These are phyloP conservation scores for Xylariaceae sp. DNA, from an alignment of 2,329 filamentous ascomycete genomes.

Conservation along the genomic window DNA sequence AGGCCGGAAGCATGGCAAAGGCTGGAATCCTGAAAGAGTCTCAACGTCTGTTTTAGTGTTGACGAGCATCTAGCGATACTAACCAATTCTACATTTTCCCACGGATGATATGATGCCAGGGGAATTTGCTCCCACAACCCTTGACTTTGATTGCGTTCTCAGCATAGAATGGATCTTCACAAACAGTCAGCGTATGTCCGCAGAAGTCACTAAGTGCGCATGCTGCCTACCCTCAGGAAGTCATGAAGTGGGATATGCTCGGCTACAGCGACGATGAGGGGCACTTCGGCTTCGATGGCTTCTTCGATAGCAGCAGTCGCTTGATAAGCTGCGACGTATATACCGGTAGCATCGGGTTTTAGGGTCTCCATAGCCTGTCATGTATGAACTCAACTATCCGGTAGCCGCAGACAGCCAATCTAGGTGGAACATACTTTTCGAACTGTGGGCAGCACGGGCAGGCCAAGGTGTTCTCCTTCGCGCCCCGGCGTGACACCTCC, in stretches of 20 bases:
- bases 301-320: slow-evolving; percentile 72
- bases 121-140: slow-evolving; percentile 68
- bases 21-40: slow-evolving; percentile 55
- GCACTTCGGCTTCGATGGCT: slow-evolving; percentile 72
- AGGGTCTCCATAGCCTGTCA: slow-evolving; percentile 61
- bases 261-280: slow-evolving; percentile 70
- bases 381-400: not conserved
- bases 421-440: slow-evolving; percentile 49
- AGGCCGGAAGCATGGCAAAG: slow-evolving; percentile 28
- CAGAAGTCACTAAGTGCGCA: slow-evolving; percentile 2
- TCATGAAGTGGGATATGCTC: slow-evolving; percentile 74
- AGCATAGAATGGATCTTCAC: slow-evolving; percentile 63
- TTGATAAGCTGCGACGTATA: slow-evolving; percentile 74
- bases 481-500: slow-evolving; percentile 72
- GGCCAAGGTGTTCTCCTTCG: slow-evolving; percentile 65
- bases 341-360: slow-evolving; percentile 72
- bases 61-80: too few species aligned
- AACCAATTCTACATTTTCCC: slow-evolving; percentile 49
- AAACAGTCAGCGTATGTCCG: slow-evolving; percentile 2
- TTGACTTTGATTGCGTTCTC: slow-evolving; percentile 62
- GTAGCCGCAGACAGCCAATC: not conserved
- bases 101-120: slow-evolving; percentile 71
- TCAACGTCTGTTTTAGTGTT: not conserved
- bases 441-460: slow-evolving; percentile 68
- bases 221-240: slow-evolving; percentile 54